Evolutionary conservation across 441 rosid species (phyloP), one percentile per base, ranked within the genome.

Genomic region (Pelargonium citronellum): DNA sequence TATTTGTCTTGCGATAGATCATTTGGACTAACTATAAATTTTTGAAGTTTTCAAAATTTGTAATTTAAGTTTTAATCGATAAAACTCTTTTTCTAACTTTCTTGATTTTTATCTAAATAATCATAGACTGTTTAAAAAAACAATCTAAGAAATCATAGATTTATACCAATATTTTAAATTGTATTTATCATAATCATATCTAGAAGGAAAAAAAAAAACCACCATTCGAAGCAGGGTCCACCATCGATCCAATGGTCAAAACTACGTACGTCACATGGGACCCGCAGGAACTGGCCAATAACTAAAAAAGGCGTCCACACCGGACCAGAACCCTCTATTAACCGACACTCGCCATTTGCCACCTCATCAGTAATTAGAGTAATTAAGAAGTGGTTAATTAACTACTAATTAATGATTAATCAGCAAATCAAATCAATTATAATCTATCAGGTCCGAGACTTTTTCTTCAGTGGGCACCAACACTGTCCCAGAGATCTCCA

Each of bases 331-430:
- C 37, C 64, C 64, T 30, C 64, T n/a, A 9, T 22, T 19, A 57
- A 6, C 61, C 61, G 20, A 55, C 7, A 55, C 34, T 60, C 10
- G 64, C 64, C 64, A 60, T 20, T 60, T 60, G 64, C 64, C 10
- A 60, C 22, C 64, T 60, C 11, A 60, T 19, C 10, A 11, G 6
- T 47, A 19, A 57, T 57, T 57, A 57, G 62, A 7, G 62, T 57
- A 57, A 57, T 57, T 57, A 60, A 60, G 10, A 60, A 60, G 64
- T 60, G 22, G 64, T 60, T 60, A 60, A 60, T 6, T 13, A 60
- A 60, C 64, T 60, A 60, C 64, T 60, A 22, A 22, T 22, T 22
- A 22, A 60, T 60, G 22, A 17, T 47, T 60, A 60, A 60, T 22
- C 64, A 20, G 6, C 64, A 13, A 60, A 60, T 60, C 64, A 60